Conservation (phyloP, 768 basidiomycete species). For the Macrolepiota albuminosa region DNA sequence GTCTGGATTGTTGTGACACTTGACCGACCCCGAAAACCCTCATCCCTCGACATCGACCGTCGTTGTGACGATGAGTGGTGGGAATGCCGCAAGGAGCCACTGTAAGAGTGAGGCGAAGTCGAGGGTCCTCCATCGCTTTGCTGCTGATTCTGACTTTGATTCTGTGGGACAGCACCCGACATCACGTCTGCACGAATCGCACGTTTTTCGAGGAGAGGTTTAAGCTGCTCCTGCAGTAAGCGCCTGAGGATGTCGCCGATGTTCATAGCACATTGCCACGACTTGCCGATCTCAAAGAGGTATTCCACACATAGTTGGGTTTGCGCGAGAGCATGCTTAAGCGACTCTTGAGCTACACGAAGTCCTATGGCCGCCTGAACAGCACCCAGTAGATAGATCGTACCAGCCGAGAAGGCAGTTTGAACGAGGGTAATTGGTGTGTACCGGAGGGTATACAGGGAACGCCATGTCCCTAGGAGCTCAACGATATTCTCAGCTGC, state of each 20-base stretch:
- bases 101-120: not conserved
- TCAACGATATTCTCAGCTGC: slow-evolving; percentile 54
- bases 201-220: slow-evolving; percentile 33
- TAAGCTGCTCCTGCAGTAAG: slow-evolving; percentile 38
- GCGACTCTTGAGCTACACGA: slow-evolving; percentile 42
- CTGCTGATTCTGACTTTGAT: not conserved
- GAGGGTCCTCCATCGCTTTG: not conserved
- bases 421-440: slow-evolving; percentile 56
- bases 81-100: not conserved
- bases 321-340: slow-evolving; percentile 37
- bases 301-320: slow-evolving; percentile 44
- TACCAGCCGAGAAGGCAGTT: slow-evolving; percentile 55
- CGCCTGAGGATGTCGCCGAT: slow-evolving; percentile 43
- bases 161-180: not conserved
- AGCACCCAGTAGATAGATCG: slow-evolving; percentile 49
- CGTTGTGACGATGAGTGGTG: slow-evolving; percentile 12
- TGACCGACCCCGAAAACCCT: slow-evolving; percentile 1
- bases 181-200: slow-evolving; percentile 8
- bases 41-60: slow-evolving; percentile 5
- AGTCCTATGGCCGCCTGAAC: slow-evolving; percentile 47
- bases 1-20: not conserved
- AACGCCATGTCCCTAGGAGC: slow-evolving; percentile 43
- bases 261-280: slow-evolving; percentile 49
- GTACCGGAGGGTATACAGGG: slow-evolving; percentile 51
- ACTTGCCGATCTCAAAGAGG: slow-evolving; percentile 47